Conservation (phyloP, 495 filamentous ascomycete genomes). For the Parachaetomium inaequale region DNA sequence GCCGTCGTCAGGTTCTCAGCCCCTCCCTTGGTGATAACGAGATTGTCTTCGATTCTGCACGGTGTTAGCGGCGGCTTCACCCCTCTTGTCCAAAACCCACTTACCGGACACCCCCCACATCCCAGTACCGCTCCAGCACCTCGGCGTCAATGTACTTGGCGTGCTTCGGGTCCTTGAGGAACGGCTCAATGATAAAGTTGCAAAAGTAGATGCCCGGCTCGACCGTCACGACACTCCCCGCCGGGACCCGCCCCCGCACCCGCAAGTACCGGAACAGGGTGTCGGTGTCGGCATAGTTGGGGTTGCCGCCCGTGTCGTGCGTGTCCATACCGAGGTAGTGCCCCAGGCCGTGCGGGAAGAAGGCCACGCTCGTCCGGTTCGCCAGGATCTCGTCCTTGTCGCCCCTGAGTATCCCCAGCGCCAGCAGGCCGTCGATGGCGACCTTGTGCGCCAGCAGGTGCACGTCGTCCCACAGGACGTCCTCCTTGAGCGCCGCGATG, state of each 20-base stretch:
- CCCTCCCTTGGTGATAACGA: conserved; percentile 73
- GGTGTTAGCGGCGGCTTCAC: conserved; percentile 15
- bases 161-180: conserved; percentile 64
- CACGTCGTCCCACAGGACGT: conserved; percentile 79
- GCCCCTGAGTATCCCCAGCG: conserved; percentile 70
- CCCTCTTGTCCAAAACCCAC: too few relatives aligned
- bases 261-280: conserved; percentile 81
- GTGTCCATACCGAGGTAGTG: conserved; percentile 95
- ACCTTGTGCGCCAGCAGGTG: conserved; percentile 75
- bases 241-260: conserved; percentile 71
- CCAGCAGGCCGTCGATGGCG: conserved; percentile 73
- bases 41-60: conserved; percentile 60
- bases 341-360: conserved; percentile 89
- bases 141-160: conserved; percentile 67
- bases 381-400: conserved; percentile 68
- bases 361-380: conserved; percentile 72
- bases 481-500: conserved; percentile 69
- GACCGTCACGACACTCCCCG: conserved; percentile 78
- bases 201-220: conserved; percentile 96
- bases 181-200: conserved; percentile 84
- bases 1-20: conserved; percentile 76
- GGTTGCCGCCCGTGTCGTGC: conserved; percentile 84
- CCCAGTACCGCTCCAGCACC: conserved; percentile 80
- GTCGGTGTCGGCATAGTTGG: conserved; percentile 81
- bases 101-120: conserved; percentile 75